Base-by-base conservation (phyloP, 1,139 yeast species). In the Taphrina sp. region DNA sequence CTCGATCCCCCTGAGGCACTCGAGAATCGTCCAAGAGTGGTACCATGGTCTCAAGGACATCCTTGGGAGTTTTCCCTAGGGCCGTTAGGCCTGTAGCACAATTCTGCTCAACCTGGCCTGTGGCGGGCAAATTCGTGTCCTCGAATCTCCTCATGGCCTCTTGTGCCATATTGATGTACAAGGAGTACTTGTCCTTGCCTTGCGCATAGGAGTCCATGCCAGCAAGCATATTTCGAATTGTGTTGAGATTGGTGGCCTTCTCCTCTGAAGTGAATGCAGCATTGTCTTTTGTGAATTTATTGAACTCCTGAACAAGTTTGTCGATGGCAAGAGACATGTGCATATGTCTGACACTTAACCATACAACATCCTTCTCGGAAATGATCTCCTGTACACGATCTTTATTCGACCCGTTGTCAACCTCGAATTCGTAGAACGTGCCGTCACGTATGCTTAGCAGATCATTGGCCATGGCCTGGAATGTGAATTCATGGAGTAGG, bases 391-490 rank as follows among this genome's bases (percentile, higher is more conserved):
- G 73, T 35, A 74, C 73, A 34, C 75, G 75, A 52, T 76, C 76
- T 46, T 75, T 78, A 7, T 89, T 89, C 31, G 71, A 70, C 65
- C 81, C 87, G 64, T 76, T 80, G 63, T 83, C 86, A 3, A 81
- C 77, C 43, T 74, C 67, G 66, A 85, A 89, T 39, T 70, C 74
- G 67, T 81, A 86, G n/a, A 67, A 67, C 61, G 73, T 76, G 22
- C 73, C 73, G 53, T 71, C 73, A n/a, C 74, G 71, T 24, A 79
- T 78, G n/a, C 64, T 64, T 29, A 73, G 61, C 49, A 81, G 69
- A 68, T 92, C 98, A 73, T 84, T 83, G 14, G 92, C 85, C 87
- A 90, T 83, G 4, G 96, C 92, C 69, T 92, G 95, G 69, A 89
- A 94, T n/a, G 85, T 80, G 69, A 90, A 88, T 67, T 89, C 96